Base-by-base conservation (phyloP, 75 land plant species). In the Picea sitchensis region DNA sequence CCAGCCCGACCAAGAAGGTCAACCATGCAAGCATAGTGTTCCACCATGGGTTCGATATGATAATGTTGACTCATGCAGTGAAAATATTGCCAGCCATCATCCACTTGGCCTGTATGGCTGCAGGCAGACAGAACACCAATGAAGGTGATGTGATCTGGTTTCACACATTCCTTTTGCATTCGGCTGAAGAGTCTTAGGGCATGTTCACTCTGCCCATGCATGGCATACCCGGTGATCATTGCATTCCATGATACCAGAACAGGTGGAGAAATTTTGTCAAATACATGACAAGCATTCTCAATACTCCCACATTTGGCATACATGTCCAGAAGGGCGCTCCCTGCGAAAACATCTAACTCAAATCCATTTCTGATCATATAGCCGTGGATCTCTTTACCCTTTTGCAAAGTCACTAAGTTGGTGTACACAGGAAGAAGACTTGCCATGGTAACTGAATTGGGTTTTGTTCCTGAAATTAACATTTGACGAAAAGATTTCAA, bases 261-360 rank as follows among this genome's bases (percentile, higher is more conserved):
- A 7, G 74, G 13, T 8, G 31, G 12, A 26, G 15, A 4, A 13
- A 72, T 80, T 44, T 56, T 36, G 63, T 76, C 21, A 75, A 82
- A 89, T 21, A 91, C 62, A 56, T 83, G 82, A 30, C 58, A 36
- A 15, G 90, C 92, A 80, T 81, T 76, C n/a, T 83, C 79, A 6
- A 81, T 84, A 78, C 84, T 65, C 75, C 85, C 82, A 68, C 86
- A 90, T 83, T 90, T 90, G 14, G 84, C 83, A 77, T 87, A 91
- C 64, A 85, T 78, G 74, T 91, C 94, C 63, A 93, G 87, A 17
- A 93, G 85, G 36, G 90, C 91, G 79, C 84, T 91, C 61, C 77
- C 82, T 18, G 92, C 77, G 58, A 82, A 86, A 12, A 69, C 81
- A 81, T 91, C 87, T 79, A 88, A 76, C 34, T 17, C 6, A 59